Conservation (phyloP, 495 filamentous ascomycete genomes). For the Hypoxylon perforatum region DNA sequence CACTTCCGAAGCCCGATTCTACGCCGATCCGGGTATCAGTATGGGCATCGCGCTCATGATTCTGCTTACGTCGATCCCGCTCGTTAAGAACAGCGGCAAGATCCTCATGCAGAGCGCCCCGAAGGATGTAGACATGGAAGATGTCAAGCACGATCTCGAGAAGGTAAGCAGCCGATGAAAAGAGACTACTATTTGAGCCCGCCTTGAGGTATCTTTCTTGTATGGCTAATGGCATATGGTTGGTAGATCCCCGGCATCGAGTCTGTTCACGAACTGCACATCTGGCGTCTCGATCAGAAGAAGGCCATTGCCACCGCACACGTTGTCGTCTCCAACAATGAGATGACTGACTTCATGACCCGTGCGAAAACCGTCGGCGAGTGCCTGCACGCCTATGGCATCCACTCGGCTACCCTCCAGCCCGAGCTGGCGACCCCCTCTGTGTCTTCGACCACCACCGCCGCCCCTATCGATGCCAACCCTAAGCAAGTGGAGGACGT, state of each 20-base stretch:
- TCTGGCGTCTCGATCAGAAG: constrained; percentile 92
- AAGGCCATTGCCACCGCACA: constrained; percentile 89
- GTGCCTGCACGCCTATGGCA: constrained; percentile 92
- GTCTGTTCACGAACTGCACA: constrained; percentile 89
- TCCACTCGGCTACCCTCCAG: constrained; percentile 92
- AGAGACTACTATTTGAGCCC: not conserved
- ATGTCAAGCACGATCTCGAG: constrained; percentile 89
- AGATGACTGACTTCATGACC: constrained; percentile 76
- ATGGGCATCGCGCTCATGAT: constrained; percentile 90
- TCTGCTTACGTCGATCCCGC: constrained; percentile 82
- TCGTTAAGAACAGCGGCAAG: constrained; percentile 86
- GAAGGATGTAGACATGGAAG: constrained; percentile 76
- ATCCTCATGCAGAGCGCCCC: constrained; percentile 93
- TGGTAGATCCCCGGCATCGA: constrained; percentile 76
- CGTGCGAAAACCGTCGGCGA: constrained; percentile 78
- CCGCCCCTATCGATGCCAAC: not conserved
- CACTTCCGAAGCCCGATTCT: constrained; percentile 61
- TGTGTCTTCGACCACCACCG: not conserved
- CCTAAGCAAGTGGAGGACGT: not conserved
- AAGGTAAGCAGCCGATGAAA: constrained; percentile 47
- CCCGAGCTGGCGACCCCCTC: constrained; percentile 67
- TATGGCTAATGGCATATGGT: not conserved
- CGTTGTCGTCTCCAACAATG: constrained; percentile 74
- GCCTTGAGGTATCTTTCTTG: too few relatives aligned
- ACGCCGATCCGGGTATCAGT: constrained; percentile 86